A percentile compares a stretch with the other conserved stretches of the same genome.
phyloP scores from a whole-genome alignment of 2,329 filamentous ascomycete genomes.

The Mariannaea sp. region DNA sequence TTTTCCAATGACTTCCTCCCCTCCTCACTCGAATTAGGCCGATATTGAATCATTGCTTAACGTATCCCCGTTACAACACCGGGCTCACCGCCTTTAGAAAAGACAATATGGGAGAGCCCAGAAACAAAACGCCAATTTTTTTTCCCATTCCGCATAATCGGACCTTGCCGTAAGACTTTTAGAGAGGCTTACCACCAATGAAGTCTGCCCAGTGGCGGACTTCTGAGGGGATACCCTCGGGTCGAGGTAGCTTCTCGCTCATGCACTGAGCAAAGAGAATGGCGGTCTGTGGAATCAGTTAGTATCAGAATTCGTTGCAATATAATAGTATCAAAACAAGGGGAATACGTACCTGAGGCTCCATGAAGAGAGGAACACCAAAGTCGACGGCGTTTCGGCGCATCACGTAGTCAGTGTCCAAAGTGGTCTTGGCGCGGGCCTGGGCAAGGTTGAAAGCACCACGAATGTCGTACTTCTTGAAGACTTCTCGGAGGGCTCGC shows the following conservation, averaged over 20 bases:
- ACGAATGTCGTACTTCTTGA: slow-evolving; percentile 94
- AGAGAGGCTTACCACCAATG: slow-evolving; percentile 82
- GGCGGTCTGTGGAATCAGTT: slow-evolving; percentile 72
- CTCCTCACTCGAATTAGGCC: too few relatives aligned
- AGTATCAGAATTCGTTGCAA: too few relatives aligned
- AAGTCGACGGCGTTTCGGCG: slow-evolving; percentile 98
- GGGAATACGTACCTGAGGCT: slow-evolving; percentile 77
- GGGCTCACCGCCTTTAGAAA: too few relatives aligned
- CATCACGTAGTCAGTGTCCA: slow-evolving; percentile 98
- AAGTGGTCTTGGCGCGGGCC: slow-evolving; percentile 77
- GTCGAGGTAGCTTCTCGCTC: slow-evolving; percentile 90
- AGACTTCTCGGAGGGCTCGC: slow-evolving; percentile 89
- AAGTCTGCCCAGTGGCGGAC: slow-evolving; percentile 96
- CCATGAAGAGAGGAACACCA: slow-evolving; percentile 96
- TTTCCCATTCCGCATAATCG: slow-evolving; percentile 12
- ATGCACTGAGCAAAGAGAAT: slow-evolving; percentile 96
- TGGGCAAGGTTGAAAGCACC: slow-evolving; percentile 95
- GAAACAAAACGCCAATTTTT: slow-evolving; percentile 34
- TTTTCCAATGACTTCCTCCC: too few relatives aligned
- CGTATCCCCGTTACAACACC: too few relatives aligned
- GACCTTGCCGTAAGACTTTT: slow-evolving; percentile 43
- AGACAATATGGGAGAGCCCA: slow-evolving; percentile 25
- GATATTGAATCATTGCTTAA: slow-evolving; percentile 7
- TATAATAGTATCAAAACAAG: too few relatives aligned
- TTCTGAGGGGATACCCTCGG: slow-evolving; percentile 86